These are phyloP conservation scores for Leccinum pachyderme DNA, from an alignment of 1,284 basidiomycete species.

Conservation along the genomic window DNA sequence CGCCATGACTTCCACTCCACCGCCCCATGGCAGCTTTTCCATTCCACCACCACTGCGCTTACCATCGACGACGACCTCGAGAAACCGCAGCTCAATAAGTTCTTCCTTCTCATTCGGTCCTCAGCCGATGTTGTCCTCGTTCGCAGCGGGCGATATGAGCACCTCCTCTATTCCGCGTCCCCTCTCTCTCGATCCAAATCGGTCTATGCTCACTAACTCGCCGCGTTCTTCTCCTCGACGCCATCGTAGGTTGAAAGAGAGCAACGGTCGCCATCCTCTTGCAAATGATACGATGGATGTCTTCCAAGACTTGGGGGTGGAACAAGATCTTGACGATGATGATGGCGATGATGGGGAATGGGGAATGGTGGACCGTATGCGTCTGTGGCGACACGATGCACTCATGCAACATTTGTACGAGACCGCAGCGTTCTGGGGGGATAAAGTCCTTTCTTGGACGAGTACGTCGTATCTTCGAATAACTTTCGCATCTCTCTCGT, in stretches of 20 bases:
- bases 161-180: slow-evolving; percentile 51
- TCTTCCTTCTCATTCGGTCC: slow-evolving; percentile 83
- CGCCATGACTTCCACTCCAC: slow-evolving; percentile 33
- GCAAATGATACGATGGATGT: slow-evolving; percentile 76
- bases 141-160: slow-evolving; percentile 58
- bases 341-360: slow-evolving; percentile 44
- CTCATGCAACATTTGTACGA: slow-evolving; percentile 98
- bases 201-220: slow-evolving; percentile 68
- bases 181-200: slow-evolving; percentile 69
- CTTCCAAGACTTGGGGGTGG: slow-evolving; percentile 62
- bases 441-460: slow-evolving; percentile 93
- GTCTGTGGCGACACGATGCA: slow-evolving; percentile 96
- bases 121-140: slow-evolving; percentile 66
- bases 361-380: slow-evolving; percentile 91
- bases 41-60: slow-evolving; percentile 28
- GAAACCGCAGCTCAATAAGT: slow-evolving; percentile 61
- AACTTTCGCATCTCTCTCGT: not conserved
- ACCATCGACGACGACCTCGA: slow-evolving; percentile 30
- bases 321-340: slow-evolving; percentile 55
- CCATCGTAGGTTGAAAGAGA: slow-evolving; percentile 48
- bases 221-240: slow-evolving; percentile 62
- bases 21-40: slow-evolving; percentile 27
- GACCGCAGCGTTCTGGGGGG: slow-evolving; percentile 97
- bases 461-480: slow-evolving; percentile 54
- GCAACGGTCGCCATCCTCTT: slow-evolving; percentile 59